Evolutionary conservation across 1,139 yeast genomes (phyloP).

Genomic region (Taphrina deformans): DNA sequence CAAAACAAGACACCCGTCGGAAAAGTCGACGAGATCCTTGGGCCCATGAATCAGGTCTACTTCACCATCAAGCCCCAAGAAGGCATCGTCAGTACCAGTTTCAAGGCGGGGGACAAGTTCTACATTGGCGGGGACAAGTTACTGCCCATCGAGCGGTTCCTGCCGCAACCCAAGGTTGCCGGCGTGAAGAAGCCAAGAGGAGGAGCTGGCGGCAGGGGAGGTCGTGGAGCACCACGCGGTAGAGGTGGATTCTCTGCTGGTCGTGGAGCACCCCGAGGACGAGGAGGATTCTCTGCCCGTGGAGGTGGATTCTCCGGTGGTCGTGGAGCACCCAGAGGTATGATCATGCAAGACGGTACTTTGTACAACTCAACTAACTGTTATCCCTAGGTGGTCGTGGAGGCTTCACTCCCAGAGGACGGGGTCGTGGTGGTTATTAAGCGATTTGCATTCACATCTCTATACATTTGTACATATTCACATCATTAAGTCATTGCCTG

Average conservation of each 20-base stretch:
- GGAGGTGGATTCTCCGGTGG: constrained; percentile 47
- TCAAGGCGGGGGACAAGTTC: constrained; percentile 93
- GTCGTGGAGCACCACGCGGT: constrained; percentile 51
- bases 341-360: background rate
- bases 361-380: background rate
- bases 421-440: constrained; percentile 36
- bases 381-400: constrained; percentile 37
- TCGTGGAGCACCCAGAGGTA: constrained; percentile 27
- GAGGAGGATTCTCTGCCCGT: constrained; percentile 47
- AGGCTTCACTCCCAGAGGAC: constrained; percentile 34
- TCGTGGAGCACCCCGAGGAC: constrained; percentile 47
- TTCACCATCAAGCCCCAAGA: constrained; percentile 95
- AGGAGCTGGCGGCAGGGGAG: constrained; percentile 54
- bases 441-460: background rate
- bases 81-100: constrained; percentile 91
- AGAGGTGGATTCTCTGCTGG: constrained; percentile 46
- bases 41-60: constrained; percentile 94
- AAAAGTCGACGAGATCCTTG: constrained; percentile 96
- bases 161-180: constrained; percentile 60
- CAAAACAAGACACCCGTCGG: constrained; percentile 93
- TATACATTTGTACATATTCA: constrained; percentile 15
- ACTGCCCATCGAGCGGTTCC: constrained; percentile 78
- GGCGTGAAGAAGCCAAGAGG: constrained; percentile 51
- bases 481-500: no score
- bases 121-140: constrained; percentile 93